phyloP scores from a whole-genome alignment of 495 filamentous ascomycete species.

The Diplogelasinospora grovesii region DNA sequence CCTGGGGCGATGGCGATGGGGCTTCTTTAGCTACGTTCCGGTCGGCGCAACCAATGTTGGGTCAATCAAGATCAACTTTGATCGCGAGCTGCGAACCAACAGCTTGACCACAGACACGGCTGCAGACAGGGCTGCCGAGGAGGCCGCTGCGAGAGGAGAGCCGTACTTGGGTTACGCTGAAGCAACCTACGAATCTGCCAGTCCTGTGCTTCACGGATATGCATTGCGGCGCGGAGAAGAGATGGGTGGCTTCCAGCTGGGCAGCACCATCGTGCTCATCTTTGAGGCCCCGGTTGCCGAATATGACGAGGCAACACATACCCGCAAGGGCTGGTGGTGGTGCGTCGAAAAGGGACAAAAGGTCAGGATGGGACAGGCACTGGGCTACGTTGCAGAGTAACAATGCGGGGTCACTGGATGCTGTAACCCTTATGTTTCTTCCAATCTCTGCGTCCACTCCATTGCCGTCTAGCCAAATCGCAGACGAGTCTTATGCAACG shows the following conservation, averaged over 20 bases:
- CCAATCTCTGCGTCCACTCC: no score
- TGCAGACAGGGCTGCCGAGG: conserved; percentile 72
- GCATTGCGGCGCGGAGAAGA: conserved; percentile 83
- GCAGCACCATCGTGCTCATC: conserved; percentile 90
- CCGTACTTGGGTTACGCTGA: conserved; percentile 81
- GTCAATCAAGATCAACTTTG: conserved; percentile 95
- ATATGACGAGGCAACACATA: conserved; percentile 57
- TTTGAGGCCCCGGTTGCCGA: conserved; percentile 83
- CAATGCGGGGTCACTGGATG: neutral
- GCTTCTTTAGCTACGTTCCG: conserved; percentile 93
- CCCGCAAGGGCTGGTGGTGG: conserved; percentile 69
- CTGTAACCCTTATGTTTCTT: neutral
- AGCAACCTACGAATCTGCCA: conserved; percentile 78
- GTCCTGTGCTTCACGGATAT: conserved; percentile 70
- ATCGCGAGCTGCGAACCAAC: conserved; percentile 90
- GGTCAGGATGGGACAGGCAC: conserved; percentile 78
- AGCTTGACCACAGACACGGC: conserved; percentile 81
- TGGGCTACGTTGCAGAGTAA: conserved; percentile 52
- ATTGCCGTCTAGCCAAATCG: no score
- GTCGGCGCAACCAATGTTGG: conserved; percentile 99
- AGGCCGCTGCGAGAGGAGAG: conserved; percentile 68
- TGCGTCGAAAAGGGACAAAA: conserved; percentile 74
- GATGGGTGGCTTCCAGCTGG: conserved; percentile 96
- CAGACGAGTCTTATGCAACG: no score
- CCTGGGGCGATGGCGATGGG: conserved; percentile 90